These are phyloP conservation scores for Pyrenochaeta sp. DNA, from an alignment of 2,329 filamentous ascomycete species.

Conservation along the genomic window DNA sequence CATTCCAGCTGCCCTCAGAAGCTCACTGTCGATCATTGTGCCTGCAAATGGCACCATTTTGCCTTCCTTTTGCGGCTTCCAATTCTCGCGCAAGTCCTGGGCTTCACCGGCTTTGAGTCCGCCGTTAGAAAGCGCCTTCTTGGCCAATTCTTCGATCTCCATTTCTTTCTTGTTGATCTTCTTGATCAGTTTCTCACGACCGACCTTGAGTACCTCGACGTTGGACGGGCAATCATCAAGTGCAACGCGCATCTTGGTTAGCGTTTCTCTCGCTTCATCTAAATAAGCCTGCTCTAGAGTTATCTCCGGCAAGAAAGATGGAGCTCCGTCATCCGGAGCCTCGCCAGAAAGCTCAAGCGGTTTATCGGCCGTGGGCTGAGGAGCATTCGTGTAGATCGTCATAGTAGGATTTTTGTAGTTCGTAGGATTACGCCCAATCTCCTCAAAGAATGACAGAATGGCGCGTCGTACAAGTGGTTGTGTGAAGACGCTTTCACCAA, in stretches of 20 bases:
- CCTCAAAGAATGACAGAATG: conserved; percentile 68
- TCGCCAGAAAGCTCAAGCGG: conserved; percentile 20
- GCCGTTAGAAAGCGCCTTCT: conserved; percentile 22
- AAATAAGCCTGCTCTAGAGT: conserved; percentile 30
- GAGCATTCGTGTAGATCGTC: conserved; percentile 9
- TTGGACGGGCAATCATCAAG: conserved; percentile 26
- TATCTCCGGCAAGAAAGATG: conserved; percentile 15
- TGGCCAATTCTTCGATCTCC: conserved; percentile 22
- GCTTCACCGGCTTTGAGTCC: conserved; percentile 22
- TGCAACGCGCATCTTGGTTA: conserved; percentile 24
- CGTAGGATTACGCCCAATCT: conserved; percentile 59
- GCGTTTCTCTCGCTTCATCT: conserved; percentile 11
- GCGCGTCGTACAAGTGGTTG: conserved; percentile 58
- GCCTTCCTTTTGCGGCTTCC: conserved; percentile 26
- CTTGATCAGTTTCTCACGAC: conserved; percentile 25
- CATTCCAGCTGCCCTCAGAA: conserved; percentile 39
- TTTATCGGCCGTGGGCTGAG: conserved; percentile 23
- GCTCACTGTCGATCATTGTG: conserved; percentile 37
- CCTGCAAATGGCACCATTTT: conserved; percentile 38
- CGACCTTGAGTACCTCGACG: conserved; percentile 17
- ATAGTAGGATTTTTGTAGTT: conserved; percentile 41
- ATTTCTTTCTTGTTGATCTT: conserved; percentile 25
- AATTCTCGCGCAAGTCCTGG: conserved; percentile 22
- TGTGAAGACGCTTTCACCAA: conserved; percentile 68
- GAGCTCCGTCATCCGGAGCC: not conserved